phyloP scores from a whole-genome alignment of 2,329 filamentous ascomycete genomes.

The Colletotrichum euphorbiae region DNA sequence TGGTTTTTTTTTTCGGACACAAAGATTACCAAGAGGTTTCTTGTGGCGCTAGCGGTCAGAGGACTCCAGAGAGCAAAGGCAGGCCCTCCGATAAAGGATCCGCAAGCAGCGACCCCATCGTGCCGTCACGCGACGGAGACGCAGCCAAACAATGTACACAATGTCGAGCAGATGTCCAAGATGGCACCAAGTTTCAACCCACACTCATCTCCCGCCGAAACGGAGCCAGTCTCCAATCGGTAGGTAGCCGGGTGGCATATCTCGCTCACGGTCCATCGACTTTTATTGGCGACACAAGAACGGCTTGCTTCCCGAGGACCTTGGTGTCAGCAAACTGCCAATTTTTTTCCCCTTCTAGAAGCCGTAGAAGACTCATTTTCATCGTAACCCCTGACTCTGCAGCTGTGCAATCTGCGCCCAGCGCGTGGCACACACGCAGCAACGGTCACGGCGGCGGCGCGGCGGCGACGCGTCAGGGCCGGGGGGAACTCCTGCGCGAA shows the following conservation, averaged over 20 bases:
- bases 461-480: slow-evolving; percentile 8
- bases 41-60: neutral
- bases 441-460: neutral
- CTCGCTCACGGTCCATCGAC: slow-evolving; percentile 16
- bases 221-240: slow-evolving; percentile 36
- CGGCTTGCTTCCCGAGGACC: neutral
- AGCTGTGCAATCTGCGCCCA: slow-evolving; percentile 19
- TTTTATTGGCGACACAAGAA: neutral
- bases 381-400: slow-evolving; percentile 17
- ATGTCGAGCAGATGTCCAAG: slow-evolving; percentile 13
- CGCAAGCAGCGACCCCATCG: slow-evolving; percentile 19
- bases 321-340: neutral
- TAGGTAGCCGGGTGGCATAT: slow-evolving; percentile 32
- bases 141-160: slow-evolving; percentile 31
- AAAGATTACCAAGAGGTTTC: too few species aligned
- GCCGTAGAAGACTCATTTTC: slow-evolving; percentile 20
- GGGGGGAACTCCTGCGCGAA: neutral
- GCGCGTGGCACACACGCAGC: slow-evolving; percentile 2
- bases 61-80: neutral
- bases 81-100: slow-evolving; percentile 35
- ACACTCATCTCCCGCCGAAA: slow-evolving; percentile 39
- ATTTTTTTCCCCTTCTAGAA: slow-evolving; percentile 34
- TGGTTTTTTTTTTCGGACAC: too few species aligned
- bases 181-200: slow-evolving; percentile 28
- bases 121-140: slow-evolving; percentile 27